Base-by-base conservation (phyloP, 805 yeast genomes). In the Wickerhamomyces sydowiorum region DNA sequence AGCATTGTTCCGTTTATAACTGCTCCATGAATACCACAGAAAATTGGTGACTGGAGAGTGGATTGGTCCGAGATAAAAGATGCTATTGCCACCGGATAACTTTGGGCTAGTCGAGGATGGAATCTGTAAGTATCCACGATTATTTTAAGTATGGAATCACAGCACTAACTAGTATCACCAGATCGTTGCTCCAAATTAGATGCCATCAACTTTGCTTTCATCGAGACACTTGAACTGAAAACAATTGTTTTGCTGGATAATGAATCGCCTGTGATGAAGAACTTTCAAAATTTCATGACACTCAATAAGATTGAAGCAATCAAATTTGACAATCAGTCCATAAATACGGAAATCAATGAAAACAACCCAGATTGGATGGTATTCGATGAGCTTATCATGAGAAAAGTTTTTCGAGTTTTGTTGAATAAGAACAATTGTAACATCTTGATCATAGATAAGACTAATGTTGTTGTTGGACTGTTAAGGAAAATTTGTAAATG, bases 71-170 rank as follows among this genome's bases (percentile, higher is more conserved):
- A n/a, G n/a, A n/a, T n/a, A 23, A 36, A 18, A 18, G 19, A 88
- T 89, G 96, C 69, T 89, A 25, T 86, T 90, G 1, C 95, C 96
- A 1, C 98, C 99, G 1, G 91, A 88, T 38, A 86, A 86, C 58
- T 93, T 86, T 66, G 96, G 96, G 0, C 70, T 88, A 24, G 96
- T 90, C 4, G 97, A 93, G 62, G 81, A 82, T 21, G 95, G 95
- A 0, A 67, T 91, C 1, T 83, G 71, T 64, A 46, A 28, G 69
- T 54, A 12, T 5, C 39, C 9, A 5, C 10, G 8, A 2, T 7
- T 18, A 19, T 17, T 8, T 13, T 5, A 3, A 25, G 5, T 7
- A 5, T 29, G 28, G 12, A 7, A 9, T 12, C 15, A 29, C 39
- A 36, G 37, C 41, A 27, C 18, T 31, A 17, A 15, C 14, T 12